Evolutionary conservation across 176 grass and related monocot species (phyloP).

Genomic region (Triticum timopheevii): DNA sequence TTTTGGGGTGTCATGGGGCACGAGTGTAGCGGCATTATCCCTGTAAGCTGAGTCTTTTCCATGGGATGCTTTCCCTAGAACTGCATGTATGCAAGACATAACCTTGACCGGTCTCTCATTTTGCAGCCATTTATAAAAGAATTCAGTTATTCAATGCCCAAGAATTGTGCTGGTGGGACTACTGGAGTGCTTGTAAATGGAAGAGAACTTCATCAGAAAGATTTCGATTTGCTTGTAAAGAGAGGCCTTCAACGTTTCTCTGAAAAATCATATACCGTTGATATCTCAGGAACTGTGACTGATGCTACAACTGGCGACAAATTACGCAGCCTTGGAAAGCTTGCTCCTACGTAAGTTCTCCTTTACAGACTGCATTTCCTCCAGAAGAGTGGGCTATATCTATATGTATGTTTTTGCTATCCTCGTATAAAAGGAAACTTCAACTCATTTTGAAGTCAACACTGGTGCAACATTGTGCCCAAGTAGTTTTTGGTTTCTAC

Average conservation of each 20-base stretch:
- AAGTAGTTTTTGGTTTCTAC: neutral
- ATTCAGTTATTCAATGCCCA: conserved; percentile 66
- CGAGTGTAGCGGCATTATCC: conserved; percentile 85
- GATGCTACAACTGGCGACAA: conserved; percentile 60
- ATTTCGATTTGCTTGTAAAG: conserved; percentile 72
- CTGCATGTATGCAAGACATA: neutral
- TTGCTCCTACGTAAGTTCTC: conserved; percentile 91
- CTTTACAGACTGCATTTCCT: neutral
- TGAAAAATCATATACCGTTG: conserved; percentile 65
- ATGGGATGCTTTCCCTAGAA: neutral
- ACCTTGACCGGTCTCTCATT: neutral
- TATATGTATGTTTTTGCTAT: neutral
- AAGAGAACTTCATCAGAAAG: conserved; percentile 90
- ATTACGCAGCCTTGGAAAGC: conserved; percentile 73
- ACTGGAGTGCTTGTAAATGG: conserved; percentile 80
- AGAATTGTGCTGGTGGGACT: conserved; percentile 61
- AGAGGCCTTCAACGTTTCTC: conserved; percentile 63
- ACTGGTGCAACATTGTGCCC: neutral
- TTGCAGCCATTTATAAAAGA: conserved; percentile 88
- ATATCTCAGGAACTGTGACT: conserved; percentile 72
- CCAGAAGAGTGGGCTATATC: neutral
- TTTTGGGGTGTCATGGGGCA: conserved; percentile 93
- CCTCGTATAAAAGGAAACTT: neutral
- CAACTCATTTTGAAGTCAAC: neutral
- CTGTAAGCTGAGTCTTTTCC: conserved; percentile 52